phyloP scores from a whole-genome alignment of 768 basidiomycete species.

The Collybia mongolica region DNA sequence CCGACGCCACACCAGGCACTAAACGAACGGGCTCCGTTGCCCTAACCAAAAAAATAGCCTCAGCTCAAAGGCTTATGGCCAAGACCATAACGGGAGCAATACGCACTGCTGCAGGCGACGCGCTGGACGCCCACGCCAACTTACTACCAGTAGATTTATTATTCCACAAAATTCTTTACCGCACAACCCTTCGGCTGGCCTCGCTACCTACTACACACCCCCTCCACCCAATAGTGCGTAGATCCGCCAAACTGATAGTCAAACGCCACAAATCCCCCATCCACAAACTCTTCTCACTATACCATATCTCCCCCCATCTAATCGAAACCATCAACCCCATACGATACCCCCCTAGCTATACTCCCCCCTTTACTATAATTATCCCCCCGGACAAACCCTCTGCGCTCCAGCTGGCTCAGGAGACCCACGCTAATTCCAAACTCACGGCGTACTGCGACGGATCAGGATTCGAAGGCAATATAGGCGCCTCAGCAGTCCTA shows the following conservation, averaged over 20 bases:
- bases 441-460: slow-evolving; percentile 6
- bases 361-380: slow-evolving; percentile 1
- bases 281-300: slow-evolving; percentile 2
- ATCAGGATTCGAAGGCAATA: slow-evolving; percentile 7
- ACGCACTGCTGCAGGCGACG: slow-evolving; percentile 4
- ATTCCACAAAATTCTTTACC: slow-evolving; percentile 10
- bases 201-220: slow-evolving; percentile 9
- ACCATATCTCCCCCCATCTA: not conserved
- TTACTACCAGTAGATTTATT: slow-evolving; percentile 15
- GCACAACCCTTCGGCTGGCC: slow-evolving; percentile 1
- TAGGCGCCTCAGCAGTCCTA: slow-evolving; percentile 7
- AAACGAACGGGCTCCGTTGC: slow-evolving; percentile 4
- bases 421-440: not conserved
- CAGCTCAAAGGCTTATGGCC: slow-evolving; percentile 3
- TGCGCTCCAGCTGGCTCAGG: not conserved
- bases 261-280: slow-evolving; percentile 6
- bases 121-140: slow-evolving; percentile 8
- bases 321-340: not conserved
- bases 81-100: slow-evolving; percentile 5
- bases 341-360: not conserved
- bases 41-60: not conserved
- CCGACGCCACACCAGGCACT: not conserved
- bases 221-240: slow-evolving; percentile 2
- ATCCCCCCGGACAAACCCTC: slow-evolving; percentile 1
- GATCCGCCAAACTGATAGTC: not conserved